Evolutionary conservation across 2,329 filamentous ascomycete genomes (phyloP), one percentile per base, ranked within the genome.

Genomic region (Microdochium bolleyi): DNA sequence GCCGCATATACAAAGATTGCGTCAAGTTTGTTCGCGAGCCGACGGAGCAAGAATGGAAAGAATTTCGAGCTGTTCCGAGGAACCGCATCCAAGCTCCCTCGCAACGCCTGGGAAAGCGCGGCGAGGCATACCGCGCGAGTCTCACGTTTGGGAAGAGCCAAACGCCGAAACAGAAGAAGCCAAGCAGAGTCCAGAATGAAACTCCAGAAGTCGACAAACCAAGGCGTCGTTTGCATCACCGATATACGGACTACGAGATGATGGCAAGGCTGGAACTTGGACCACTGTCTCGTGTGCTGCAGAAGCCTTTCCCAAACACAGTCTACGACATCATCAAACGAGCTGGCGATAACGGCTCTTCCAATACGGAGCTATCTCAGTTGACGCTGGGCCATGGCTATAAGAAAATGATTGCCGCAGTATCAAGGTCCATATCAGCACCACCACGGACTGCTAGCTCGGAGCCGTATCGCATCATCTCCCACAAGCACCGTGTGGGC

Each of bases 1-100:
- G 64, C 53, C 74, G 74, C 52, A 68, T 84, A 5, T 83, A 79
- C 67, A 83, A 82, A 57, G 80, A 84, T 58, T 85, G 82, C 58
- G 72, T 85, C 55, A 80, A 80, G 56, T 84, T 77, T 53, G 67
- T 77, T 49, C 71, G 80, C 48, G 79, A 83, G 7, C 73, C 82
- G 30, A 79, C 74, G 13, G 60, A 74, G 1, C 75, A 77, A 22
- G 81, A 84, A 57, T 84, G 81, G 80, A 69, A 73, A 7, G 67
- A 74, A 19, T 82, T 79, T 54, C 68, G 81, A 22, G 73, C 76
- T 2, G 80, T 77, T 0, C 79, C 73, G 2, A 74, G 70, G 49
- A 70, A 60, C 51, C 60, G 57, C 49, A 62, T 64, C 52, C 65
- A 57, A 25, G 57, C 62, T 30, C 63, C 63, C 30, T 64, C 63